These are phyloP conservation scores for Dendrobium catenatum DNA, from an alignment of 106 monocot species.

Conservation along the genomic window DNA sequence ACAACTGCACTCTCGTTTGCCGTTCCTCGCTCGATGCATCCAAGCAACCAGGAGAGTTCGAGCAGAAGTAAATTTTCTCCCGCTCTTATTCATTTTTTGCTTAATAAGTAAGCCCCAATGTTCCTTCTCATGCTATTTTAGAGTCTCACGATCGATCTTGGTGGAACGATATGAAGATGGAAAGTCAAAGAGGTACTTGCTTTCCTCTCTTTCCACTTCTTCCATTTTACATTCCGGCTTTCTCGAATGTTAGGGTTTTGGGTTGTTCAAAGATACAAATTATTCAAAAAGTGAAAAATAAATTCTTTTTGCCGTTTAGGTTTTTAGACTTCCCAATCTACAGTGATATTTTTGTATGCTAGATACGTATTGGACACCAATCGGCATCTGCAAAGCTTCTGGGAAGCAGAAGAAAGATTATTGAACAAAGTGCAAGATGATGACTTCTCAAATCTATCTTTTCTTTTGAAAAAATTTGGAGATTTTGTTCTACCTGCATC, in stretches of 20 bases:
- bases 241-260: background rate
- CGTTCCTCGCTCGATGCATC: background rate
- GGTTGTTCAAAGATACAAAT: too few species aligned
- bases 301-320: too few species aligned
- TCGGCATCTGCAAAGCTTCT: constrained; percentile 12
- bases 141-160: constrained; percentile 17
- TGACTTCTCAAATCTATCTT: constrained; percentile 17
- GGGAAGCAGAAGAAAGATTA: constrained; percentile 13
- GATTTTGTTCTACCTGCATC: constrained; percentile 51
- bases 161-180: constrained; percentile 39
- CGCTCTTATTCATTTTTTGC: background rate
- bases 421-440: constrained; percentile 10
- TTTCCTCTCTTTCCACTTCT: too few species aligned
- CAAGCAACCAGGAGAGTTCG: constrained; percentile 3
- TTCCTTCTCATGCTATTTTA: background rate
- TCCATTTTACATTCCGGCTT: background rate
- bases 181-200: constrained; percentile 22
- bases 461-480: constrained; percentile 20
- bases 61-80: background rate
- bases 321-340: too few species aligned
- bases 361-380: constrained; percentile 27
- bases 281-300: too few species aligned
- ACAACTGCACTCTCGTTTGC: background rate
- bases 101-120: background rate
- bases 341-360: constrained; percentile 1